Evolutionary conservation across 352 stramenopile species (phyloP).

Genomic region (Phytophthora palmivora): DNA sequence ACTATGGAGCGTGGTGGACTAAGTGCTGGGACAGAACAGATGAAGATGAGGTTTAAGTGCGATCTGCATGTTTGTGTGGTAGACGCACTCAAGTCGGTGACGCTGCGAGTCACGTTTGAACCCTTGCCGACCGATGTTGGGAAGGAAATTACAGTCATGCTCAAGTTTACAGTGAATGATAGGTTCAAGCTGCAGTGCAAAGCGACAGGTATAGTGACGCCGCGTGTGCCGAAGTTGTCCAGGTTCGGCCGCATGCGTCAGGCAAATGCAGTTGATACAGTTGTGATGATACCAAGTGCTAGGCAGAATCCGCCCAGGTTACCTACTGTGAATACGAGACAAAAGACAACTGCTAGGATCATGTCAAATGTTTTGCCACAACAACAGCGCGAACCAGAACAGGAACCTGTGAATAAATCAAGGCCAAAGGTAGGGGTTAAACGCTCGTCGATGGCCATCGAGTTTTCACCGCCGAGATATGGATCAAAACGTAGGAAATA

Average conservation of each 20-base stretch:
- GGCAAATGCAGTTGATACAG: constrained; percentile 1
- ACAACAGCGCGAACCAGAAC: constrained; percentile 19
- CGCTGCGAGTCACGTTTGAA: constrained; percentile 72
- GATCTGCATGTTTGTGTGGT: constrained; percentile 78
- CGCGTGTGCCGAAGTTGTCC: constrained; percentile 29
- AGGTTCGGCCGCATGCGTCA: constrained; percentile 31
- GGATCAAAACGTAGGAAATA: constrained; percentile 37
- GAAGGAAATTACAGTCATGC: constrained; percentile 43
- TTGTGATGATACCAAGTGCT: constrained; percentile 13
- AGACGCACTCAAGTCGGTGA: constrained; percentile 56
- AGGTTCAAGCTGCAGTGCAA: constrained; percentile 59
- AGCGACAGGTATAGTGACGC: constrained; percentile 38
- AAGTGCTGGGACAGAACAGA: constrained; percentile 4
- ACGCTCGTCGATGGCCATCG: constrained; percentile 45
- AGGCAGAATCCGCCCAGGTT: constrained; percentile 11
- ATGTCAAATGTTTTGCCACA: constrained; percentile 10
- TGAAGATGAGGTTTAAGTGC: constrained; percentile 65
- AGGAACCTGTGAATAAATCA: constrained; percentile 22
- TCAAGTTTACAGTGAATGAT: constrained; percentile 78
- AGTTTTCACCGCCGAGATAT: constrained; percentile 52
- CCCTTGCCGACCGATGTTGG: constrained; percentile 50
- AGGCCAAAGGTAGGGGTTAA: constrained; percentile 36
- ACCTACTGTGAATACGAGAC: constrained; percentile 5
- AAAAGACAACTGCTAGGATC: background rate
- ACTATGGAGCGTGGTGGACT: constrained; percentile 32